A percentile compares a stretch with the other conserved stretches of the same genome.
Evolutionary conservation across 345 rosid species (phyloP).

Genomic region (Streptanthus diversifolius): DNA sequence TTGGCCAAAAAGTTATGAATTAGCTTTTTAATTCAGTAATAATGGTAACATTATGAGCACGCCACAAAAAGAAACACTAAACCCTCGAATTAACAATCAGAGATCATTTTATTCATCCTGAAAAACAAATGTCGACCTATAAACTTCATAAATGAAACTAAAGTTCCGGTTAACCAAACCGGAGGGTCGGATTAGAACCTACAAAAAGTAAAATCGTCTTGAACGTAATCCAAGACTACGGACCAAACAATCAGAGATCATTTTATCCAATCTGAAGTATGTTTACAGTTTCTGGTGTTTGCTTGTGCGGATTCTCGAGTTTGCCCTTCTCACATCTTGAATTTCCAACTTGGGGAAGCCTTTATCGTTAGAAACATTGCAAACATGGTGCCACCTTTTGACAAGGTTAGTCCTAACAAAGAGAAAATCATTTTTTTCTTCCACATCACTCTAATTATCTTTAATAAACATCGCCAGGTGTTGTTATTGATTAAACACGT

Average conservation of each 20-base stretch:
- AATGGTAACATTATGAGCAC: conserved; percentile 10
- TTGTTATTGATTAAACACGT: not conserved
- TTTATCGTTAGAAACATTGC: conserved; percentile 96
- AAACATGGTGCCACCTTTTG: conserved; percentile 87
- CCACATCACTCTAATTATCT: not conserved
- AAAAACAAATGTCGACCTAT: not conserved
- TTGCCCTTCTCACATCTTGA: conserved; percentile 83
- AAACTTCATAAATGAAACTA: not conserved
- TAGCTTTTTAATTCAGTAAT: not conserved
- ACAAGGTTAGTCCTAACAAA: conserved; percentile 43
- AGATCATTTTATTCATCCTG: not conserved
- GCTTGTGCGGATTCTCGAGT: conserved; percentile 99
- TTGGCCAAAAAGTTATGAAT: not conserved
- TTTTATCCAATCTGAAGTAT: not conserved
- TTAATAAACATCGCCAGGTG: not conserved
- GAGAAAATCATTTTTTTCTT: not conserved
- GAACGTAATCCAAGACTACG: not conserved
- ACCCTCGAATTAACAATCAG: not conserved
- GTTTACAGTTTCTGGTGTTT: conserved; percentile 79
- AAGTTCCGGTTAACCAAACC: not conserved
- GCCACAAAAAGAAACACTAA: not conserved
- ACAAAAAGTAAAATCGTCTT: not conserved
- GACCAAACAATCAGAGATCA: not conserved
- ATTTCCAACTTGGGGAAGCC: conserved; percentile 97
- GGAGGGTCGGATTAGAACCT: not conserved